phyloP scores from a whole-genome alignment of 176 grass and related monocot genomes.

The Thalia dealbata region DNA sequence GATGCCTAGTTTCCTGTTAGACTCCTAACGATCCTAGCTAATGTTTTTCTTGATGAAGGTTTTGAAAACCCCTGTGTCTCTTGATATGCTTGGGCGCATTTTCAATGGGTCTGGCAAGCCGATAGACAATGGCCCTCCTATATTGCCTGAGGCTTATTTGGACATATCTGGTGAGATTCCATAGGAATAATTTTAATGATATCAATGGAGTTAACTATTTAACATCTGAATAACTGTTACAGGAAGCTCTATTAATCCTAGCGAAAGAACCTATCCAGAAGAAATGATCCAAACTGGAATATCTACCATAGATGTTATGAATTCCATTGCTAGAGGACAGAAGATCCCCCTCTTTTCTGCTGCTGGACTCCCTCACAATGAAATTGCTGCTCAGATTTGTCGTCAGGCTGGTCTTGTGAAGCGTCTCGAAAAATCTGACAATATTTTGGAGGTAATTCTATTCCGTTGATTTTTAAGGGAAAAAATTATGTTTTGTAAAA shows the following conservation, averaged over 20 bases:
- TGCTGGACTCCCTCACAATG: constrained; percentile 95
- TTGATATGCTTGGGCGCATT: constrained; percentile 99
- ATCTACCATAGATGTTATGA: constrained; percentile 99
- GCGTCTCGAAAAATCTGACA: constrained; percentile 65
- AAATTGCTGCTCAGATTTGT: constrained; percentile 99
- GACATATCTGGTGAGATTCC: constrained; percentile 79
- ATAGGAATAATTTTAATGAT: not conserved
- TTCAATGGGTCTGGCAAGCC: constrained; percentile 99
- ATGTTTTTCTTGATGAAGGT: constrained; percentile 33
- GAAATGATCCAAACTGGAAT: constrained; percentile 99
- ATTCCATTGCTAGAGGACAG: constrained; percentile 98
- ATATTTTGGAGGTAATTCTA: constrained; percentile 51
- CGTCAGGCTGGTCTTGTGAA: constrained; percentile 99
- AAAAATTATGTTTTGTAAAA: too few relatives aligned
- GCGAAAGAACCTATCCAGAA: constrained; percentile 99
- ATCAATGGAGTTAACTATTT: not conserved
- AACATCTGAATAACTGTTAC: not conserved
- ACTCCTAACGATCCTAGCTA: not conserved
- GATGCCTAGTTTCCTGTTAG: not conserved
- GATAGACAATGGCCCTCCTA: constrained; percentile 91
- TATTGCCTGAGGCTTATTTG: constrained; percentile 92
- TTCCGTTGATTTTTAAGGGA: not conserved
- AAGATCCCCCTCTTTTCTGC: constrained; percentile 99
- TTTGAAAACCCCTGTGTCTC: constrained; percentile 91
- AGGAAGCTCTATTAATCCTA: constrained; percentile 99